Conservation (phyloP, 1,139 yeast genomes). For the Hyphopichia pseudoburtonii region DNA sequence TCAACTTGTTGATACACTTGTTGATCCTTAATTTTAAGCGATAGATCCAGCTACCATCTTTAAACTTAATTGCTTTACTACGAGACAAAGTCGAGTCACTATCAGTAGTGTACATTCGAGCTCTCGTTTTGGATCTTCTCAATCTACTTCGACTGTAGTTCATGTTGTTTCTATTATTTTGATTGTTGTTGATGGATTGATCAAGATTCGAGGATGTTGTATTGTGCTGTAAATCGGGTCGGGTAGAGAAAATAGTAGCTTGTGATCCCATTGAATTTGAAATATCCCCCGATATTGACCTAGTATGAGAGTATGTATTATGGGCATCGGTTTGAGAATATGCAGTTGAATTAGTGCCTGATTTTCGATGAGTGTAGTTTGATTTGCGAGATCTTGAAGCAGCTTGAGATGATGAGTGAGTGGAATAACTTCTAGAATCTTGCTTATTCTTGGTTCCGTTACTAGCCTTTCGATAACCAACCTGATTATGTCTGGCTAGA, state of each 20-base stretch:
- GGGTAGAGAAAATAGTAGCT: slow-evolving; percentile 47
- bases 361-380: background rate
- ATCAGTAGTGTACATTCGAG: slow-evolving; percentile 10
- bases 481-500: background rate
- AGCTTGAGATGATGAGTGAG: background rate
- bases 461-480: background rate
- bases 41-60: slow-evolving; percentile 32
- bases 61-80: slow-evolving; percentile 35
- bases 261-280: slow-evolving; percentile 46
- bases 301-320: background rate
- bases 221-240: slow-evolving; percentile 18
- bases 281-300: slow-evolving; percentile 17
- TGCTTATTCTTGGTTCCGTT: background rate
- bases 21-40: slow-evolving; percentile 28
- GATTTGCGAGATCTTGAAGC: background rate
- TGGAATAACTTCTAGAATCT: background rate
- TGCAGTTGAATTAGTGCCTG: background rate
- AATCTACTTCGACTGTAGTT: slow-evolving; percentile 1
- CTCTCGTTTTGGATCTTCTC: slow-evolving; percentile 11
- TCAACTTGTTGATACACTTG: slow-evolving; percentile 24
- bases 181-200: too few species aligned
- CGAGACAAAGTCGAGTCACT: slow-evolving; percentile 22
- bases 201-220: too few species aligned
- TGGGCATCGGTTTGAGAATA: background rate
- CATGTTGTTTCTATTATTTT: background rate